Conservation (phyloP, 2,329 filamentous ascomycete species). For the Aspergillus proliferans region DNA sequence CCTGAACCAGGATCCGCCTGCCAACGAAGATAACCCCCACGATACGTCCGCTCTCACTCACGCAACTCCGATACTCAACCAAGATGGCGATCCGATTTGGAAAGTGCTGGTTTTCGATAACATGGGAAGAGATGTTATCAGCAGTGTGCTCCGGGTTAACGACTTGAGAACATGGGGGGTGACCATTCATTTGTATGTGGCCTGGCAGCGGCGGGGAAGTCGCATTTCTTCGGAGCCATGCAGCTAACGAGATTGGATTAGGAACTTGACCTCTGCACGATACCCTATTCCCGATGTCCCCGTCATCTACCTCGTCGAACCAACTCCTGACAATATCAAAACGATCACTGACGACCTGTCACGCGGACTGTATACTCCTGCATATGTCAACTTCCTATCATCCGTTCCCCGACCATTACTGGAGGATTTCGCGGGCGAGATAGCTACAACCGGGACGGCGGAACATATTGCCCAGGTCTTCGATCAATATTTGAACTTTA, state of each 20-base stretch:
- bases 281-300: conserved; percentile 95
- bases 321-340: conserved; percentile 71
- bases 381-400: conserved; percentile 94
- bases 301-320: conserved; percentile 93
- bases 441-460: conserved; percentile 73
- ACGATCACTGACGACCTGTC: conserved; percentile 79
- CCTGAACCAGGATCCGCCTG: conserved; percentile 66
- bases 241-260: conserved; percentile 25
- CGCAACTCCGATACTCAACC: conserved; percentile 72
- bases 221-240: conserved; percentile 9
- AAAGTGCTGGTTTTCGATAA: conserved; percentile 96
- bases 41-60: conserved; percentile 59
- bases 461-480: conserved; percentile 89
- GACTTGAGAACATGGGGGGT: conserved; percentile 92
- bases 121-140: conserved; percentile 87
- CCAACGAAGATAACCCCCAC: conserved; percentile 52
- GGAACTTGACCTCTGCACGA: conserved; percentile 72
- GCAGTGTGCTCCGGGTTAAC: conserved; percentile 88
- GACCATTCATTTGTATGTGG: conserved; percentile 78
- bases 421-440: conserved; percentile 89
- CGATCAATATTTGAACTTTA: conserved; percentile 96
- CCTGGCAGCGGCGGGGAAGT: not conserved
- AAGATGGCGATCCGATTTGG: conserved; percentile 91
- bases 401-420: conserved; percentile 84
- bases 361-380: conserved; percentile 81